phyloP scores from a whole-genome alignment of 2,329 filamentous ascomycete genomes.

The Trichoderma harzianum region DNA sequence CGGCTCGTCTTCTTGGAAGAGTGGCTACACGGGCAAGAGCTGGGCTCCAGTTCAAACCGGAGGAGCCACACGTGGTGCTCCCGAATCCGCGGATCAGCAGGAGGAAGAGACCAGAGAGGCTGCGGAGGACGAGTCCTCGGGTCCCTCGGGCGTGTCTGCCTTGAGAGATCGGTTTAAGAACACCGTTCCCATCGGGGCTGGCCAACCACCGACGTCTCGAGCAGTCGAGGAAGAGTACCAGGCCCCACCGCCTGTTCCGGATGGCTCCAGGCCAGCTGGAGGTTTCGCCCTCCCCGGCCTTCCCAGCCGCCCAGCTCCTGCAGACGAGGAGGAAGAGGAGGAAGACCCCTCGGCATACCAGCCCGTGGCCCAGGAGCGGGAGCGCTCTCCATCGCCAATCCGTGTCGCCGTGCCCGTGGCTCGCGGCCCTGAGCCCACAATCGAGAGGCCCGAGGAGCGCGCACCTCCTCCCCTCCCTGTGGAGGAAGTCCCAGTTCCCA shows the following conservation, averaged over 20 bases:
- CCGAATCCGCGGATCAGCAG: slow-evolving; percentile 52
- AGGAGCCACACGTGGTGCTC: slow-evolving; percentile 55
- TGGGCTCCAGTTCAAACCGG: slow-evolving; percentile 79
- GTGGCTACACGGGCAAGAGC: slow-evolving; percentile 82
- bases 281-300: slow-evolving; percentile 78
- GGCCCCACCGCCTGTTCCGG: slow-evolving; percentile 50
- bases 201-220: slow-evolving; percentile 37
- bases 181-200: slow-evolving; percentile 64
- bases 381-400: slow-evolving; percentile 64
- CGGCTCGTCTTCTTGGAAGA: slow-evolving; percentile 83
- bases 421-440: slow-evolving; percentile 54
- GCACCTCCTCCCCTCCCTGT: slow-evolving; percentile 60
- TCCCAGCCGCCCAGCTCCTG: slow-evolving; percentile 56
- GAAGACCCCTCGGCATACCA: slow-evolving; percentile 46
- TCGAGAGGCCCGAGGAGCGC: slow-evolving; percentile 48
- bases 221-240: slow-evolving; percentile 44
- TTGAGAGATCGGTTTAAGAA: slow-evolving; percentile 81
- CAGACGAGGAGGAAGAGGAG: slow-evolving; percentile 57
- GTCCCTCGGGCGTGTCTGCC: slow-evolving; percentile 65
- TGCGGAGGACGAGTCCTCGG: slow-evolving; percentile 50
- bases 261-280: slow-evolving; percentile 66
- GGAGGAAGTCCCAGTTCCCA: slow-evolving; percentile 60
- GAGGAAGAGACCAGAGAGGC: slow-evolving; percentile 51
- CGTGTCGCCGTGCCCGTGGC: slow-evolving; percentile 82
- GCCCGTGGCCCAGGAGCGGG: slow-evolving; percentile 41